Evolutionary conservation across 129 eudicot species (phyloP).

Genomic region (Tagetes patula): DNA sequence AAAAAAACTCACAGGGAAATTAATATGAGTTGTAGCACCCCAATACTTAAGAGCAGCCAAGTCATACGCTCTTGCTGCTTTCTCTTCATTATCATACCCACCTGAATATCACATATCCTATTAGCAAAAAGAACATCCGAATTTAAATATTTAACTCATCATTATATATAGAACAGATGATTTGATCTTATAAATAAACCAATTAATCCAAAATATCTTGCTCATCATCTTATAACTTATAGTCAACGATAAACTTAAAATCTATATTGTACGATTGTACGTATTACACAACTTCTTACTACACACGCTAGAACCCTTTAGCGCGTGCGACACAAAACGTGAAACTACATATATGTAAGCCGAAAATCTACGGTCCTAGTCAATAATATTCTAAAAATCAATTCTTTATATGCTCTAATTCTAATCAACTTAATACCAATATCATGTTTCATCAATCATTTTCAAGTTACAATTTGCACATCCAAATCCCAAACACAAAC

Average conservation of each 20-base stretch:
- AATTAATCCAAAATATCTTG: not conserved
- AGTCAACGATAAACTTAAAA: not conserved
- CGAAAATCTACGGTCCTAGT: not conserved
- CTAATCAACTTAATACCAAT: not conserved
- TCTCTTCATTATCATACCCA: slow-evolving; percentile 96
- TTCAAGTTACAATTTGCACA: too few relatives aligned
- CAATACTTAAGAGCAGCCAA: slow-evolving; percentile 94
- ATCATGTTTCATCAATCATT: not conserved
- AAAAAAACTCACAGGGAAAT: slow-evolving; percentile 64
- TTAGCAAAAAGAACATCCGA: not conserved
- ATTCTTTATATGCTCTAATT: not conserved
- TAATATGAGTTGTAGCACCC: slow-evolving; percentile 88
- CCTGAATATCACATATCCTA: slow-evolving; percentile 38
- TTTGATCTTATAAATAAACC: not conserved
- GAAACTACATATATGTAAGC: not conserved
- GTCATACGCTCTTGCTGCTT: slow-evolving; percentile 94
- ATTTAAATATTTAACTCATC: not conserved
- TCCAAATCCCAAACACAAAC: too few relatives aligned
- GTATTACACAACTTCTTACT: not conserved
- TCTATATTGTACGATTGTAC: not conserved
- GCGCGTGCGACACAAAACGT: not conserved
- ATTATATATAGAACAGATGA: not conserved
- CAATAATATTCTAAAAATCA: not conserved
- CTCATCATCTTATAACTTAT: not conserved
- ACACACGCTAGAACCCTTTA: not conserved